Evolutionary conservation across 228 moss, liverwort and hornwort species (phyloP).

Genomic region (Sphagnum magellanicum): DNA sequence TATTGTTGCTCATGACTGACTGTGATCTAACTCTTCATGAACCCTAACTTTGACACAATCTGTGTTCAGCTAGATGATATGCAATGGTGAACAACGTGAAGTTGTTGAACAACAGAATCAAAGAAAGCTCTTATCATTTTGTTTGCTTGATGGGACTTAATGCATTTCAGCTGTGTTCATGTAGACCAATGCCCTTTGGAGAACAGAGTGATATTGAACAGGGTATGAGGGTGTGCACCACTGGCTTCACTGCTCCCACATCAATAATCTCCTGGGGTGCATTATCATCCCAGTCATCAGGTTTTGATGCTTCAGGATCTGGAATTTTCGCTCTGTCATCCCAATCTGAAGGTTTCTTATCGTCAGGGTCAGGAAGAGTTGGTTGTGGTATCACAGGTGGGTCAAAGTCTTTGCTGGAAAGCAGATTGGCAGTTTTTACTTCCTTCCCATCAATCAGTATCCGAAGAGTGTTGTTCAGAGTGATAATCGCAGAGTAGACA

Average conservation of each 20-base stretch:
- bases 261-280: slow-evolving; percentile 30
- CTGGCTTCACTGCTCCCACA: slow-evolving; percentile 10
- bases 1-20: no score
- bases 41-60: no score
- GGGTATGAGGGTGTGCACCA: slow-evolving; percentile 6
- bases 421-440: slow-evolving; percentile 19
- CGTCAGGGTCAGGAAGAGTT: slow-evolving; percentile 4
- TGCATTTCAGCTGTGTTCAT: no score
- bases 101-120: no score
- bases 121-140: no score
- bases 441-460: slow-evolving; percentile 27
- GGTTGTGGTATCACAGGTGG: slow-evolving; percentile 19
- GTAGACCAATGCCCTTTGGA: no score
- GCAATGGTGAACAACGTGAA: no score
- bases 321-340: slow-evolving; percentile 24
- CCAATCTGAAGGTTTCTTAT: slow-evolving; percentile 26
- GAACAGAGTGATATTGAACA: no score
- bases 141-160: no score
- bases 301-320: slow-evolving; percentile 22
- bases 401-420: slow-evolving; percentile 16
- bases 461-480: slow-evolving; percentile 9
- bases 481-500: slow-evolving; percentile 30
- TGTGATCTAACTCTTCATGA: no score
- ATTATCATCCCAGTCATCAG: slow-evolving; percentile 34
- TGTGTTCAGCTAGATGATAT: no score